Base-by-base conservation (phyloP, 495 filamentous ascomycete genomes). In the Daldinia grandis region DNA sequence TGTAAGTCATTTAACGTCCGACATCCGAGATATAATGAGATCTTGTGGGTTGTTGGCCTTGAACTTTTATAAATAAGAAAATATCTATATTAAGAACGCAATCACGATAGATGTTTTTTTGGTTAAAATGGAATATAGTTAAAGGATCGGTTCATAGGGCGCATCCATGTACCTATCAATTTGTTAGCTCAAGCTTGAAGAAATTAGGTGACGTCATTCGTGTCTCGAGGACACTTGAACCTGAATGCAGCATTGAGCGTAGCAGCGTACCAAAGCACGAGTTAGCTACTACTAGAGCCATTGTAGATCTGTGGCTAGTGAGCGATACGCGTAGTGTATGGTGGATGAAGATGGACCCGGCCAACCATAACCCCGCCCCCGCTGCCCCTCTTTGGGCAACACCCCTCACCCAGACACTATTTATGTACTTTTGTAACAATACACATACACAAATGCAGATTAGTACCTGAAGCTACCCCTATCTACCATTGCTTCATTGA, bases 401-500 rank as follows among this genome's bases (percentile, higher is more conserved):
- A 47, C 42, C 42, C 42, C 42, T 47, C 42, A 47, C 17, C 21
- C 42, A 47, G 9, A 17, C 38, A 17, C 38, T 47, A 47, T 47
- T 10, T 21, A 0, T 38, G 12, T 38, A 47, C 42, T 47, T 47
- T 47, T 19, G 42, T 47, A 47, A 21, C 42, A 21, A 47, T 21
- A n/a, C 42, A 24, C 42, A 10, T 21, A 47, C 42, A 10, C 42
- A 24, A 47, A 47, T 47, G 17, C 42, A 47, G 42, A 47, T 24
- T 47, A 21, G 17, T 47, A 47, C 42, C 42, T 47, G 17, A 47
- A 47, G 42, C 42, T 47, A 47, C 42, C 42, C 42, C 42, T 47
- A 47, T 47, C 42, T 47, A 9, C 19, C 42, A 47, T 12, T 47
- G 42, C 17, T 25, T 24, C 60, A 17, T 62, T 69, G 66, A 69